phyloP scores from a whole-genome alignment of 2,329 filamentous ascomycete species.

The Neonectria hederae region DNA sequence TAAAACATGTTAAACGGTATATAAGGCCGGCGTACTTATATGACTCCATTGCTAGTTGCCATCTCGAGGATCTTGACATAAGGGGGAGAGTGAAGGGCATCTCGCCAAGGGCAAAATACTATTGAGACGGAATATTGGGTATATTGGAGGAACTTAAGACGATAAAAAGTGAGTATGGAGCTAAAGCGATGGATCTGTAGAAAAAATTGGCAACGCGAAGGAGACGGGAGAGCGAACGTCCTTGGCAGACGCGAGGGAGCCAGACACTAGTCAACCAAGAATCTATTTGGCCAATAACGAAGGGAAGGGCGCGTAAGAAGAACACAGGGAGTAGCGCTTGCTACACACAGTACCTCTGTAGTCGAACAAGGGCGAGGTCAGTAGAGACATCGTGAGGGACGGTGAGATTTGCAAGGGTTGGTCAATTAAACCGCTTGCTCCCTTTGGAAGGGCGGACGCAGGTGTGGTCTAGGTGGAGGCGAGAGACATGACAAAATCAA shows the following conservation, averaged over 20 bases:
- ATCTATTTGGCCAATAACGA: not conserved
- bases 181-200: not conserved
- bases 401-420: not conserved
- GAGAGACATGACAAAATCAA: not conserved
- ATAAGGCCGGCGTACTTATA: constrained; percentile 31
- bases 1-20: not conserved
- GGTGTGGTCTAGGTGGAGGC: not conserved
- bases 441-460: not conserved
- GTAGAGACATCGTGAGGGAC: not conserved
- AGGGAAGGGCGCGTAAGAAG: not conserved
- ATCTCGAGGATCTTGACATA: not conserved
- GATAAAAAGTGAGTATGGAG: constrained; percentile 1
- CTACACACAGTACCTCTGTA: too few species aligned
- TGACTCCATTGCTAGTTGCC: not conserved
- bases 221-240: not conserved
- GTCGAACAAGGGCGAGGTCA: not conserved
- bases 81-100: not conserved
- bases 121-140: constrained; percentile 17
- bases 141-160: constrained; percentile 1
- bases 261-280: not conserved
- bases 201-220: constrained; percentile 24
- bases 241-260: constrained; percentile 11
- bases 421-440: not conserved
- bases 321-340: not conserved
- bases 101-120: constrained; percentile 15